Conservation (phyloP, 768 basidiomycete species). For the Lactarius indigo region DNA sequence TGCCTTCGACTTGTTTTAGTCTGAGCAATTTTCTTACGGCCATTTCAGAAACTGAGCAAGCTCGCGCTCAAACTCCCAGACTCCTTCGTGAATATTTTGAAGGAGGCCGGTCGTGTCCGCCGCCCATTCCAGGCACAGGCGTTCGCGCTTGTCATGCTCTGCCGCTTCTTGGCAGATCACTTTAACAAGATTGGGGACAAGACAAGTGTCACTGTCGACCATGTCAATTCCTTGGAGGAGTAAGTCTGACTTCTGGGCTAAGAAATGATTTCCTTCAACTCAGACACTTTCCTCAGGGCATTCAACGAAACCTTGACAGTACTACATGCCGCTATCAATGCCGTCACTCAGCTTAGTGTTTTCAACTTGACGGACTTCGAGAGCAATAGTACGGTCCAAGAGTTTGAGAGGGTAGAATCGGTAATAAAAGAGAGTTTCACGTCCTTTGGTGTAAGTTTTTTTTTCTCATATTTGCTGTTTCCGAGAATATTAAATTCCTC, state of each 20-base stretch:
- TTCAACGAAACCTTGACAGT: constrained; percentile 3
- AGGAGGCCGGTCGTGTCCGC: constrained; percentile 17
- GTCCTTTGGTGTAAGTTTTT: constrained; percentile 1
- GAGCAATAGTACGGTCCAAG: neutral
- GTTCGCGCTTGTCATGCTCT: constrained; percentile 19
- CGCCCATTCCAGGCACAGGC: constrained; percentile 21
- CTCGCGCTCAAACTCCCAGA: neutral
- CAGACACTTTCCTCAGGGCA: neutral
- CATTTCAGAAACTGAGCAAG: neutral
- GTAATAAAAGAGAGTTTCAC: neutral
- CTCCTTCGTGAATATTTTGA: constrained; percentile 13
- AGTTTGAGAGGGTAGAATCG: neutral
- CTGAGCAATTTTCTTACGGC: neutral
- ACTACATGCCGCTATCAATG: neutral
- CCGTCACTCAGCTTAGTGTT: neutral
- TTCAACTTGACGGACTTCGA: neutral
- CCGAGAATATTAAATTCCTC: neutral
- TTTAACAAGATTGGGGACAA: constrained; percentile 1
- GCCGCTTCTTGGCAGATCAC: constrained; percentile 13
- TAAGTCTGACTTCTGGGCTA: neutral
- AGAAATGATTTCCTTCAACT: neutral
- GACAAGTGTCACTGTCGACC: neutral
- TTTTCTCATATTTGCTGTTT: neutral
- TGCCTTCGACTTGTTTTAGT: neutral
- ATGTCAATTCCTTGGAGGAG: constrained; percentile 10